Evolutionary conservation across 2,329 filamentous ascomycete species (phyloP).

Genomic region (Beauveria sp.): DNA sequence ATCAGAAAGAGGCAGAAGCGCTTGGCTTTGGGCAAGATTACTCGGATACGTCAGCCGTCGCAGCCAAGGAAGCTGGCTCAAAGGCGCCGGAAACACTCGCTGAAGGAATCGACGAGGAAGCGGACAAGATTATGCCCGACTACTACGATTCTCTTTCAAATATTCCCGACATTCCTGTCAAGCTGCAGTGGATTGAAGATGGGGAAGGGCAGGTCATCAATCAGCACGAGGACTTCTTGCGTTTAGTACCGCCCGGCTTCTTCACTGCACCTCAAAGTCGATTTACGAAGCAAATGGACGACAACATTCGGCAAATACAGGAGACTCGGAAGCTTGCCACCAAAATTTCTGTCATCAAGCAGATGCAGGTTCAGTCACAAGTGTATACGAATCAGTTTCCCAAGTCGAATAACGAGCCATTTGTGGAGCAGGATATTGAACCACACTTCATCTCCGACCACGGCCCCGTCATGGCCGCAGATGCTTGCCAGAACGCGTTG

Average conservation of each 20-base stretch:
- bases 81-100: conserved; percentile 68
- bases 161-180: conserved; percentile 74
- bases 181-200: conserved; percentile 83
- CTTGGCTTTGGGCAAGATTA: conserved; percentile 32
- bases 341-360: conserved; percentile 96
- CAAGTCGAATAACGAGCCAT: conserved; percentile 87
- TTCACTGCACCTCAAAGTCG: conserved; percentile 70
- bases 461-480: conserved; percentile 77
- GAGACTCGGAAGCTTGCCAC: conserved; percentile 93
- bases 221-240: conserved; percentile 76
- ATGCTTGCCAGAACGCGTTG: conserved; percentile 73
- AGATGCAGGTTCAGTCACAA: conserved; percentile 98
- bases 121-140: conserved; percentile 78
- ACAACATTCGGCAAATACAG: conserved; percentile 91
- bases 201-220: conserved; percentile 83
- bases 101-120: conserved; percentile 88
- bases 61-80: conserved; percentile 41
- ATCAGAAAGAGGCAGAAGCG: conserved; percentile 62
- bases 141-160: conserved; percentile 87
- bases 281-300: conserved; percentile 72
- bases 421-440: conserved; percentile 77
- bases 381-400: conserved; percentile 98
- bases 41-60: conserved; percentile 28
- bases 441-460: conserved; percentile 86
- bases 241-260: conserved; percentile 63